Percentiles rank a stretch among this genome's conserved stretches.
These are phyloP conservation scores for Carex littledalei DNA, from an alignment of 176 grass and related monocot species.

Conservation along the genomic window DNA sequence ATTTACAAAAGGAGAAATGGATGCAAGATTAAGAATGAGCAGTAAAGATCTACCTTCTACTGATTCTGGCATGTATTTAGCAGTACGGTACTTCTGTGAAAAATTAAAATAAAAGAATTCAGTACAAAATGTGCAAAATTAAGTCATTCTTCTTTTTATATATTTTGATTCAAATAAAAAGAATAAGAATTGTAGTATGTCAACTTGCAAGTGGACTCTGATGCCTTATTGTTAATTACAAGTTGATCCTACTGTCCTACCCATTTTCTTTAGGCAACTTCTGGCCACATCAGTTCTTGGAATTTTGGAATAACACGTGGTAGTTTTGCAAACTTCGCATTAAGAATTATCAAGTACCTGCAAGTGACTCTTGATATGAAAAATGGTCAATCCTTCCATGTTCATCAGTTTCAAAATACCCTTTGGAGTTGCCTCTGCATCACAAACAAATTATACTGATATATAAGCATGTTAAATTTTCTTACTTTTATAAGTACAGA, in stretches of 20 bases:
- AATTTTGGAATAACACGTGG: neutral
- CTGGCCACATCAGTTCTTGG: neutral
- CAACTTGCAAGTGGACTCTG: neutral
- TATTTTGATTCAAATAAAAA: neutral
- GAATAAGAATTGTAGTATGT: neutral
- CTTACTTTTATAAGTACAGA: neutral
- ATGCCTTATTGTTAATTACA: neutral
- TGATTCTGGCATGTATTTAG: slow-evolving; percentile 65
- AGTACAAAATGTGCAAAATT: neutral
- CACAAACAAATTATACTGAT: neutral
- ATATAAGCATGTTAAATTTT: neutral
- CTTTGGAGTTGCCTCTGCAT: slow-evolving; percentile 76
- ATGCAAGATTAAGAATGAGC: neutral
- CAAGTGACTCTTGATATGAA: slow-evolving; percentile 93
- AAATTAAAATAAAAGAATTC: neutral
- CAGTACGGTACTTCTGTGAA: slow-evolving; percentile 72
- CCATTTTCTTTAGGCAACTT: neutral
- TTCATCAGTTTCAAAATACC: slow-evolving; percentile 92
- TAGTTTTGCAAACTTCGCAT: neutral
- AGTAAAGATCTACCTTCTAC: slow-evolving; percentile 56
- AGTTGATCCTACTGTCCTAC: neutral
- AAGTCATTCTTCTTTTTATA: neutral
- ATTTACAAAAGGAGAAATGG: neutral
- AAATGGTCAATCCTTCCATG: slow-evolving; percentile 69
- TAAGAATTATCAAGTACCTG: slow-evolving; percentile 39